Conservation (phyloP, 306 rosid species). For the Quercus robur region DNA sequence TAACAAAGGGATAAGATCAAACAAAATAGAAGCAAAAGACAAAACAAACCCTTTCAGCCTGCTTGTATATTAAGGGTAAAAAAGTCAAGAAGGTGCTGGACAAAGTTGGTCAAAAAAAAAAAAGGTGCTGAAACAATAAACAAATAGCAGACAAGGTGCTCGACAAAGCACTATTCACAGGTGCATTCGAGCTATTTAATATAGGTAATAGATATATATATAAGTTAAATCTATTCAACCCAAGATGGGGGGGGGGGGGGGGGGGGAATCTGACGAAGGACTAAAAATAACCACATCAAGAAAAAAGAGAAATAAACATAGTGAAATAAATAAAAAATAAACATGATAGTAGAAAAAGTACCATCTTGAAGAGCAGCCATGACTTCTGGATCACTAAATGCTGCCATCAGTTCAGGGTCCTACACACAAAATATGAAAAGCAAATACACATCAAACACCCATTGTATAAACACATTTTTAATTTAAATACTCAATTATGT, state of each 20-base stretch:
- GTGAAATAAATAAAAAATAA: neutral
- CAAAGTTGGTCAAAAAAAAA: too few species aligned
- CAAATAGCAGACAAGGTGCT: too few species aligned
- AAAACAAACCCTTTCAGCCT: too few species aligned
- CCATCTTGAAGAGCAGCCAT: constrained; percentile 98
- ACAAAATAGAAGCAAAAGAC: too few species aligned
- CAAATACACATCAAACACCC: constrained; percentile 2
- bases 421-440: constrained; percentile 14
- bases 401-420: constrained; percentile 89
- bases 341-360: constrained; percentile 22
- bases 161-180: too few species aligned
- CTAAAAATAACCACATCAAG: neutral
- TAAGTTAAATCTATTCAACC: neutral
- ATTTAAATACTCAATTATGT: neutral
- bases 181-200: too few species aligned
- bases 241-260: neutral
- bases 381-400: constrained; percentile 85
- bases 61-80: too few species aligned
- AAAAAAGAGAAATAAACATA: neutral
- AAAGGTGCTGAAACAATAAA: too few species aligned
- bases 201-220: neutral
- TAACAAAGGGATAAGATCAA: too few species aligned
- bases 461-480: neutral
- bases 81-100: too few species aligned
- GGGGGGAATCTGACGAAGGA: neutral